Evolutionary conservation across 305 asterid genomes (phyloP).

Genomic region (Fraxinus sp.): DNA sequence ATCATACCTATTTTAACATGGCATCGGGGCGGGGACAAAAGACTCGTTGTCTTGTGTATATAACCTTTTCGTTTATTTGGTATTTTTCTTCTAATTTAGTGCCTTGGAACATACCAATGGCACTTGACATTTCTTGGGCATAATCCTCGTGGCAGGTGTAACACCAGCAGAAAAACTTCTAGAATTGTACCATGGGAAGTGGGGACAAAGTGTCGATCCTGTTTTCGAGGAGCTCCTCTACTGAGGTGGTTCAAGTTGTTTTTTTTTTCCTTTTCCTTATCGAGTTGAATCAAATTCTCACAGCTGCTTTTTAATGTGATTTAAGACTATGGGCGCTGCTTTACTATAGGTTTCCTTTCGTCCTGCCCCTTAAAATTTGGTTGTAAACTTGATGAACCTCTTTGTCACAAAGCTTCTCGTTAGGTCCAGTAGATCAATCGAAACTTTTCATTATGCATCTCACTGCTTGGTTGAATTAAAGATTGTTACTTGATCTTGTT

Average conservation of each 20-base stretch:
- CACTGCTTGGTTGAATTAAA: background rate
- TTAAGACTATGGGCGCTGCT: background rate
- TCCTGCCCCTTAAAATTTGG: background rate
- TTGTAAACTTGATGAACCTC: background rate
- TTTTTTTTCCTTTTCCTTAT: too few relatives aligned
- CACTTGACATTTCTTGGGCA: conserved; percentile 5
- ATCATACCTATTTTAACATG: background rate
- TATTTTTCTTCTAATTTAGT: background rate
- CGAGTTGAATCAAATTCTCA: background rate
- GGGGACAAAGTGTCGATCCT: conserved; percentile 75
- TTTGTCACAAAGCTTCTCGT: background rate
- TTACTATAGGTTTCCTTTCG: background rate
- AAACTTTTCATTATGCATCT: too few relatives aligned
- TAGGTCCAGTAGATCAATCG: background rate
- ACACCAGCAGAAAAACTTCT: conserved; percentile 91
- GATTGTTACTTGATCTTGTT: background rate
- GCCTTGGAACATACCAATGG: background rate
- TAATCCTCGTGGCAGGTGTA: conserved; percentile 45
- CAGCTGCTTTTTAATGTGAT: background rate
- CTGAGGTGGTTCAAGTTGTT: conserved; percentile 22
- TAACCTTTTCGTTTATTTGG: background rate
- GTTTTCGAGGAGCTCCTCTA: conserved; percentile 71
- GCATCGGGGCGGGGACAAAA: accelerated
- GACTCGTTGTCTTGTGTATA: background rate
- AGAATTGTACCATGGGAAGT: conserved; percentile 75